phyloP scores from a whole-genome alignment of 2,329 filamentous ascomycete species.

The Elsinoe ampelina region DNA sequence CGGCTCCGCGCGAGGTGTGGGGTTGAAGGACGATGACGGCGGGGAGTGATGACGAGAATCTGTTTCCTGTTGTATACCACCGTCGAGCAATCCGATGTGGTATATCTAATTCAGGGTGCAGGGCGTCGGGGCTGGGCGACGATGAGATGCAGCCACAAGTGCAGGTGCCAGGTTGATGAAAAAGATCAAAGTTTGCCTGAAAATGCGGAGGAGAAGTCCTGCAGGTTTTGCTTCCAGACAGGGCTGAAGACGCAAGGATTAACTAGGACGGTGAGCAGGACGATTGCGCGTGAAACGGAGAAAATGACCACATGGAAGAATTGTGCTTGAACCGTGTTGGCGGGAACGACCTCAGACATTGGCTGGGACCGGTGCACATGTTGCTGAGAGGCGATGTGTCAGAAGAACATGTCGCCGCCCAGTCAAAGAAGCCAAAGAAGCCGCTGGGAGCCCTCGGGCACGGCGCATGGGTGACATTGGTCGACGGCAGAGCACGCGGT shows the following conservation, averaged over 20 bases:
- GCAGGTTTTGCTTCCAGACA: not conserved
- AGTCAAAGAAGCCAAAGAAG: not conserved
- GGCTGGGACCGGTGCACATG: slow-evolving; percentile 1
- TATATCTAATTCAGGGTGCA: not conserved
- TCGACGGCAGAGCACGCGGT: not conserved
- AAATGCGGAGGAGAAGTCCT: slow-evolving; percentile 2
- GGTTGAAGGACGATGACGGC: slow-evolving; percentile 8
- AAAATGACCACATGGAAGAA: not conserved
- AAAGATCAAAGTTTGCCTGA: not conserved
- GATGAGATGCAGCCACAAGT: not conserved
- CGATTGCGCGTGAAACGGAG: not conserved
- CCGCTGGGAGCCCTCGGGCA: not conserved
- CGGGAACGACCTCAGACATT: not conserved
- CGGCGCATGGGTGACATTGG: slow-evolving; percentile 1
- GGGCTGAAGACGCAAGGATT: not conserved
- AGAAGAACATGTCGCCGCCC: not conserved
- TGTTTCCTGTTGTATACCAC: not conserved
- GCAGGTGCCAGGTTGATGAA: not conserved
- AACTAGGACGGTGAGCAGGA: not conserved
- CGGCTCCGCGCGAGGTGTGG: slow-evolving; percentile 12
- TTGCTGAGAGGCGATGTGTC: not conserved
- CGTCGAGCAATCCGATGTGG: not conserved
- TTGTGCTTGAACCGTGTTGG: not conserved
- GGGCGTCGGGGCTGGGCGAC: not conserved
- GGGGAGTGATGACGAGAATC: not conserved